Percentiles rank a stretch among this genome's conserved stretches.
Evolutionary conservation across 2,329 filamentous ascomycete species (phyloP).

Genomic region (Alternaria consortialis): DNA sequence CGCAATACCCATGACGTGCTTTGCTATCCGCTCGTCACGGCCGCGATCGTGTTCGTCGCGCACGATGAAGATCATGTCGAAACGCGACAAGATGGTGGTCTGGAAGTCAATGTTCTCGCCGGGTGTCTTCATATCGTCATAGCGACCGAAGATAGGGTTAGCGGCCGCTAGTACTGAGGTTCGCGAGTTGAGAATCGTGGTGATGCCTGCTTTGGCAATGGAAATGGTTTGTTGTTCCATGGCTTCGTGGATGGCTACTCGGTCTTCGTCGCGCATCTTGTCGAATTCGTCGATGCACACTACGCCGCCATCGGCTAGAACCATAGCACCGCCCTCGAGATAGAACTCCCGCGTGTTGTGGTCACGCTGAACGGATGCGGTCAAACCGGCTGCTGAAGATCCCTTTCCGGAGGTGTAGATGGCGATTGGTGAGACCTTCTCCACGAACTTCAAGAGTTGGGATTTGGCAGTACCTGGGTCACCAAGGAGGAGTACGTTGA

Average conservation of each 20-base stretch:
- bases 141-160: conserved; percentile 96
- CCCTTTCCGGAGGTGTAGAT: conserved; percentile 99
- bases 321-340: conserved; percentile 97
- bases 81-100: conserved; percentile 96
- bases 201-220: conserved; percentile 98
- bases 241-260: conserved; percentile 97
- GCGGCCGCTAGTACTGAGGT: conserved; percentile 95
- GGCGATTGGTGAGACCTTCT: conserved; percentile 93
- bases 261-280: conserved; percentile 98
- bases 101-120: conserved; percentile 99
- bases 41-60: conserved; percentile 90
- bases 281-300: conserved; percentile 99
- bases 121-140: conserved; percentile 96
- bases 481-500: conserved; percentile 95
- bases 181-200: conserved; percentile 93
- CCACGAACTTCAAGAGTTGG: conserved; percentile 95
- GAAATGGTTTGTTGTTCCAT: conserved; percentile 99
- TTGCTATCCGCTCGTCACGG: conserved; percentile 92
- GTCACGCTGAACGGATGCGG: conserved; percentile 94
- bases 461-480: conserved; percentile 99
- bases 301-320: conserved; percentile 93
- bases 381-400: conserved; percentile 95
- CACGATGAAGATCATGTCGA: conserved; percentile 99
- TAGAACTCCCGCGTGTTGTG: conserved; percentile 94
- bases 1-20: conserved; percentile 96